Evolutionary conservation across 306 rosid species (phyloP), one percentile per base, ranked within the genome.

Genomic region (Pyrus communis): DNA sequence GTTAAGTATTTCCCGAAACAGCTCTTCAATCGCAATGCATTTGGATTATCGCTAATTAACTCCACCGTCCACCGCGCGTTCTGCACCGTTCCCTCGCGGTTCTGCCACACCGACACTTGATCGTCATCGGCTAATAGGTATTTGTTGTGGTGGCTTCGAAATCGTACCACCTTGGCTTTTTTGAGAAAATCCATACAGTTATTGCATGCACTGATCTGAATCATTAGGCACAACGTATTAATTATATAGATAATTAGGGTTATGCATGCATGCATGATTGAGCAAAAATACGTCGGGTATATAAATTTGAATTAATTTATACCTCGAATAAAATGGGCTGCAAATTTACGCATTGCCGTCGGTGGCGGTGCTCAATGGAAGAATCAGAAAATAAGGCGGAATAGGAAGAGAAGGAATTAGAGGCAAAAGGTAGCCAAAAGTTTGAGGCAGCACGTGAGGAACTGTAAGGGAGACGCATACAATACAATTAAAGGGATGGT

Each of bases 61-160:
- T 85, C 88, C 62, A 81, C 80, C 35, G 77, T 75, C 85, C 88
- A 85, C 14, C 58, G 64, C 19, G 75, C 79, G 62, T 69, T 75
- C 17, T 43, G 66, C 15, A 80, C 52, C 59, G 71, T 25, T 21
- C 79, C 74, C 57, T 81, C 61, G 7, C 77, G 63, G 71, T 25
- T 74, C 33, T 71, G 88, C 12, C 77, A 82, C 17, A 75, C 77
- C 9, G 85, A 75, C 30, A 75, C 74, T 62, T 79, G 68, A 51
- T 85, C 82, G 42, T 71, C 74, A 46, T 23, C 78, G 67, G 86
- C 88, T 38, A 63, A 43, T 21, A 85, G 71, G 75, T 85, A 82
- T 78, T 82, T 85, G 28, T 67, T 80, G 1, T 65, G 84, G 76
- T 81, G 85, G 86, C 88, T 85, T 27, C 62, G 84, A 43, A 85